phyloP scores from a whole-genome alignment of 169 alveolate species.

The Amoebophrya sp. region DNA sequence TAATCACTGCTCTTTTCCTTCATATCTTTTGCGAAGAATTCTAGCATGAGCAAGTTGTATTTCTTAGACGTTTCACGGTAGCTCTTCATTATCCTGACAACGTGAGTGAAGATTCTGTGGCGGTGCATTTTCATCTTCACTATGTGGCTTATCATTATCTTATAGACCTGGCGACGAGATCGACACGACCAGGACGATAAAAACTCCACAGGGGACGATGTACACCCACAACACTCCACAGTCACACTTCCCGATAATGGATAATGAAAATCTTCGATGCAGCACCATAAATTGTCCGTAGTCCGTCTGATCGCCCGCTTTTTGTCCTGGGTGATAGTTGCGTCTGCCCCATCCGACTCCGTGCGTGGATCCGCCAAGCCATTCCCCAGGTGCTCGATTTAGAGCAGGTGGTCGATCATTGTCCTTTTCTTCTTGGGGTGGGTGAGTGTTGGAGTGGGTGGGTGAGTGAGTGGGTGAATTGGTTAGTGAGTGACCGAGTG shows the following conservation, averaged over 20 bases:
- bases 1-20: background rate
- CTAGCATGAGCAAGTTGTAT: conserved; percentile 1
- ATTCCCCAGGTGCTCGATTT: conserved; percentile 25
- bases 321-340: conserved; percentile 46
- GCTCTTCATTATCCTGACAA: too few relatives aligned
- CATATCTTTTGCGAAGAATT: background rate
- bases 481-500: conserved; percentile 33
- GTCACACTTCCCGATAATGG: too few relatives aligned
- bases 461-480: background rate
- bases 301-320: conserved; percentile 44
- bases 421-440: background rate
- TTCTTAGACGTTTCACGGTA: too few relatives aligned
- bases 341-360: conserved; percentile 51
- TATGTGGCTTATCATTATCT: too few relatives aligned
- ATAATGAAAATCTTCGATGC: too few relatives aligned
- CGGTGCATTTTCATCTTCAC: too few relatives aligned
- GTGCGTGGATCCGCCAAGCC: conserved; percentile 46
- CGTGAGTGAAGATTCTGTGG: too few relatives aligned
- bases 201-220: too few relatives aligned
- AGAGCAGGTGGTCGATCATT: background rate
- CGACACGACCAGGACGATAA: too few relatives aligned
- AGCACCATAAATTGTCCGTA: conserved; percentile 41
- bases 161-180: too few relatives aligned
- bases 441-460: background rate
- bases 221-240: too few relatives aligned